Evolutionary conservation across 805 yeast species (phyloP), one percentile per base, ranked within the genome.

Genomic region (Wickerhamiella dianesei): DNA sequence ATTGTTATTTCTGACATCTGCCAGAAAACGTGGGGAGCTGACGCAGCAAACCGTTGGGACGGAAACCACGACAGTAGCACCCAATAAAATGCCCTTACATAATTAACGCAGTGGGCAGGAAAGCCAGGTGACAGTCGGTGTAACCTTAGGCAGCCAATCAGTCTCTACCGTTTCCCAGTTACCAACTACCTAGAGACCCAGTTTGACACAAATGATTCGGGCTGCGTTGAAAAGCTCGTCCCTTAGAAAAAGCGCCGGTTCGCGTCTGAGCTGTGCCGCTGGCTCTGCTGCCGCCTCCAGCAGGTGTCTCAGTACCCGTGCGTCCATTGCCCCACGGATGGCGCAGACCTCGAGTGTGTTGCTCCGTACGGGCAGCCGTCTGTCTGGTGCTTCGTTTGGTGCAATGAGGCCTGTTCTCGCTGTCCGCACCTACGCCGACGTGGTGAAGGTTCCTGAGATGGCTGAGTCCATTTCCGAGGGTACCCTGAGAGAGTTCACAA

Each of bases 391-490:
- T 25, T 6, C 32, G 9, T 12, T 25, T 6, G 32, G 32, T 25
- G 32, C 32, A 25, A 25, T 25, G 32, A 25, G 32, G 32, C 32
- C 32, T 25, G 32, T 25, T 6, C 32, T 25, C 12, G 32, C 32
- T 12, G 47, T 48, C 40, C 57, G 61, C 21, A 49, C 54, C 21
- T 58, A 56, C 44, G 67, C 68, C 49, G 63, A 65, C 48, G 58
- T 60, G 43, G 94, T 89, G 45, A 84, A 87, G 66, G 97, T 92
- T 19, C 98, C 98, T 43, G 94, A 85, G 54, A 87, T 92, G 96
- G 97, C 98, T 40, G 98, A 92, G 70, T 88, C 96, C 44, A 81
- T 92, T 62, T 85, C 96, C 39, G 98, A 92, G 67, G 98, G 98
- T 64, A 85, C 97, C 44, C 74, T 92, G 55, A 72, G 84, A 52